Evolutionary conservation across 495 filamentous ascomycete genomes (phyloP).

Genomic region (Aspergillus campestris): DNA sequence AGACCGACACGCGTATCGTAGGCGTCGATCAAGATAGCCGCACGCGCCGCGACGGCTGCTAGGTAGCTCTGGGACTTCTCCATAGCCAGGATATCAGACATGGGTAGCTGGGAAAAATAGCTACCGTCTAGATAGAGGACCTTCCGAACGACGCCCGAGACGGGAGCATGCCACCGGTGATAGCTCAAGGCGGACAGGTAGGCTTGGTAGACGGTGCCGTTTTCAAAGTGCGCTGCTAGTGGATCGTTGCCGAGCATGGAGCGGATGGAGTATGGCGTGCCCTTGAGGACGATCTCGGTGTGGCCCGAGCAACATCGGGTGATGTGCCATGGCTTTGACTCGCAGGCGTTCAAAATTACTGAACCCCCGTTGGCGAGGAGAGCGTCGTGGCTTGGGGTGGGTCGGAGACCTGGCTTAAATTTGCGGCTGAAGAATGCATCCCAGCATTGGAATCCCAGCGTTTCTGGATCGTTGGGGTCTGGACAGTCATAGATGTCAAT

Average conservation of each 20-base stretch:
- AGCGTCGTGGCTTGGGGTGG: background rate
- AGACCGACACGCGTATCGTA: conserved; percentile 50
- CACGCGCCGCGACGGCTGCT: conserved; percentile 42
- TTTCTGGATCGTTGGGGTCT: background rate
- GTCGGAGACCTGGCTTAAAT: conserved; percentile 24
- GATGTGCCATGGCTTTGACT: conserved; percentile 30
- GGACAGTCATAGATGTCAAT: background rate
- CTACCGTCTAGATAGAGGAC: conserved; percentile 43
- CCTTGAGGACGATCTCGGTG: conserved; percentile 32
- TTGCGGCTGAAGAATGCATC: conserved; percentile 58
- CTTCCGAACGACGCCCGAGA: conserved; percentile 38
- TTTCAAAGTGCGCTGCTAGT: conserved; percentile 33
- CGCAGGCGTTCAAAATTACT: conserved; percentile 48
- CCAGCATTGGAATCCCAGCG: conserved; percentile 47
- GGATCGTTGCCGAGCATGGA: conserved; percentile 46
- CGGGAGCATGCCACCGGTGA: conserved; percentile 53
- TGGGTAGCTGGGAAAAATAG: conserved; percentile 50
- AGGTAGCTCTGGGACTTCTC: conserved; percentile 46
- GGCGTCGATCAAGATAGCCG: conserved; percentile 54
- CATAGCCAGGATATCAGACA: conserved; percentile 23
- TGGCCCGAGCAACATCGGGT: background rate
- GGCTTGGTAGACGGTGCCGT: conserved; percentile 49
- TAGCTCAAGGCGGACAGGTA: conserved; percentile 47
- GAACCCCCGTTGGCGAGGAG: background rate
- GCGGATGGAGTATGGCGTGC: conserved; percentile 46